These are phyloP conservation scores for Chloropicon primus DNA, from an alignment of 139 green algal species.

Conservation along the genomic window DNA sequence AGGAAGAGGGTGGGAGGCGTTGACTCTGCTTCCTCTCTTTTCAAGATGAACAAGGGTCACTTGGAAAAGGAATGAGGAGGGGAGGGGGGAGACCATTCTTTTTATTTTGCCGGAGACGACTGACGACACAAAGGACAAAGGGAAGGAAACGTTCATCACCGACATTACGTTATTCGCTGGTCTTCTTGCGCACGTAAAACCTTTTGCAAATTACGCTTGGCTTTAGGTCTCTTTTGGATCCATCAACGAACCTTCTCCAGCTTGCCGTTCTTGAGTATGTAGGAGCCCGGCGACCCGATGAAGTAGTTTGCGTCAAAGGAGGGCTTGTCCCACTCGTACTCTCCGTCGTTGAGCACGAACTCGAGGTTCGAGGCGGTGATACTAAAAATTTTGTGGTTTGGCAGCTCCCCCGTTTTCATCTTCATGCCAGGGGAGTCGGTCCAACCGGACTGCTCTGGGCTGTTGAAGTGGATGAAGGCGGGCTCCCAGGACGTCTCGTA, in stretches of 20 bases:
- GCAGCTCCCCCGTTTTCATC: background rate
- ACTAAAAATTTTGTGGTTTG: background rate
- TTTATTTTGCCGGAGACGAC: too few relatives aligned
- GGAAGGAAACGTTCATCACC: too few relatives aligned
- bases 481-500: background rate
- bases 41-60: too few relatives aligned
- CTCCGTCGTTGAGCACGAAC: conserved; percentile 2
- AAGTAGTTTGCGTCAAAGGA: background rate
- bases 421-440: background rate
- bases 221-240: too few relatives aligned
- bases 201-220: too few relatives aligned
- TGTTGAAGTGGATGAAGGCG: background rate
- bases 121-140: too few relatives aligned
- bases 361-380: background rate
- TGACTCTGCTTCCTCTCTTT: too few relatives aligned
- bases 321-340: conserved; percentile 1
- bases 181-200: too few relatives aligned
- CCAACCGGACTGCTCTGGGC: background rate
- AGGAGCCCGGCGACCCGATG: background rate
- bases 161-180: too few relatives aligned
- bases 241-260: background rate
- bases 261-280: background rate
- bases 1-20: too few relatives aligned
- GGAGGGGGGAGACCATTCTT: too few relatives aligned
- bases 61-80: too few relatives aligned